Percentiles rank a stretch among this genome's conserved stretches.
Evolutionary conservation across 2,329 filamentous ascomycete species (phyloP).

Genomic region (Beauveria australis): DNA sequence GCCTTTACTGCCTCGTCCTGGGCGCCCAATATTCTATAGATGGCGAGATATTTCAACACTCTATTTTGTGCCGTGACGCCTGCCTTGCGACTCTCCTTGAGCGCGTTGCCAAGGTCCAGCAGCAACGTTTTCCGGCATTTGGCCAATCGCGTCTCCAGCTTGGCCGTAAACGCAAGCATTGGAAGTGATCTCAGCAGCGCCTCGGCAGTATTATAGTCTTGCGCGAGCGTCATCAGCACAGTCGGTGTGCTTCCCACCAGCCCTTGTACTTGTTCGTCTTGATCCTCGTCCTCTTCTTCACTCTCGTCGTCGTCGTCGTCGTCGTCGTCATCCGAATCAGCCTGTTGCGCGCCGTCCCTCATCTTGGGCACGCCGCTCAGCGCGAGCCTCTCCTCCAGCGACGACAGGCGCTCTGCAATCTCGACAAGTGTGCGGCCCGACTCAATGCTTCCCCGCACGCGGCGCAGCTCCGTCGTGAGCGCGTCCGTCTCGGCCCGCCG

Average conservation of each 20-base stretch:
- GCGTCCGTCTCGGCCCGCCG: slow-evolving; percentile 54
- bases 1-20: slow-evolving; percentile 44
- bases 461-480: slow-evolving; percentile 58
- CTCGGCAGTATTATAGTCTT: slow-evolving; percentile 35
- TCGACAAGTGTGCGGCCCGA: slow-evolving; percentile 56
- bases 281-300: slow-evolving; percentile 34
- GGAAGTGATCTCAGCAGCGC: slow-evolving; percentile 34
- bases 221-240: slow-evolving; percentile 37
- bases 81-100: slow-evolving; percentile 35
- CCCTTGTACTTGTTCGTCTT: slow-evolving; percentile 25
- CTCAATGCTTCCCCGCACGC: slow-evolving; percentile 56
- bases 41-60: slow-evolving; percentile 41
- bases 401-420: slow-evolving; percentile 52
- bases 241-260: slow-evolving; percentile 38
- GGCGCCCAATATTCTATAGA: slow-evolving; percentile 46
- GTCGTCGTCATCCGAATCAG: slow-evolving; percentile 1
- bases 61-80: slow-evolving; percentile 35
- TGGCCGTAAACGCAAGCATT: slow-evolving; percentile 41
- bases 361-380: slow-evolving; percentile 33
- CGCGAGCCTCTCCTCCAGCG: slow-evolving; percentile 56
- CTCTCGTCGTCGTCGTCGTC: slow-evolving; percentile 20
- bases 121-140: slow-evolving; percentile 49
- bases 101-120: slow-evolving; percentile 44
- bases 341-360: slow-evolving; percentile 6
- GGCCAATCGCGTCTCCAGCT: slow-evolving; percentile 42